These are phyloP conservation scores for Aureobasidium sp. DNA, from an alignment of 2,329 filamentous ascomycete species.

Conservation along the genomic window DNA sequence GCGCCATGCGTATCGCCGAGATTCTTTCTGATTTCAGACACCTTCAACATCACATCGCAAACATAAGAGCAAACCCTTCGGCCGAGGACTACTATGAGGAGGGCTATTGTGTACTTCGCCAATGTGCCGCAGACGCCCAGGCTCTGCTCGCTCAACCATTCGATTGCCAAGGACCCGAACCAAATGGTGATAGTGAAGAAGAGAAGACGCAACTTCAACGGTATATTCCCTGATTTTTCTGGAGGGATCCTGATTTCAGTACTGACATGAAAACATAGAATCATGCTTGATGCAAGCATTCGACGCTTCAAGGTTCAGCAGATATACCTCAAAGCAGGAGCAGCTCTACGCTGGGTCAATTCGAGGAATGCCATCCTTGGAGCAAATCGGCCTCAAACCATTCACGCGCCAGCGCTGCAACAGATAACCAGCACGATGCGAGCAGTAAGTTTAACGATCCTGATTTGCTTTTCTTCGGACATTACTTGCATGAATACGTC, in stretches of 20 bases:
- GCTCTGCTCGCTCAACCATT: slow-evolving; percentile 49
- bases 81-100: slow-evolving; percentile 52
- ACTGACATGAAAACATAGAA: slow-evolving; percentile 34
- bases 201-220: slow-evolving; percentile 51
- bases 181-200: slow-evolving; percentile 43
- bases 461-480: not conserved
- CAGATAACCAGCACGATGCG: slow-evolving; percentile 42
- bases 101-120: slow-evolving; percentile 51
- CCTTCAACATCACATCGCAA: slow-evolving; percentile 51
- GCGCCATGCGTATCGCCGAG: slow-evolving; percentile 56
- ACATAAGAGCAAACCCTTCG: slow-evolving; percentile 45
- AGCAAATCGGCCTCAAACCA: slow-evolving; percentile 42
- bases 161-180: slow-evolving; percentile 35
- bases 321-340: slow-evolving; percentile 52
- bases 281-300: slow-evolving; percentile 54
- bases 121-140: slow-evolving; percentile 50
- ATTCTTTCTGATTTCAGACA: slow-evolving; percentile 59
- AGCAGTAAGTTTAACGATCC: slow-evolving; percentile 24
- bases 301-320: slow-evolving; percentile 57
- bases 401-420: slow-evolving; percentile 44
- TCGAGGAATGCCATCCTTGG: slow-evolving; percentile 45
- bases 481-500: not conserved
- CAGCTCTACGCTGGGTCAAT: slow-evolving; percentile 53
- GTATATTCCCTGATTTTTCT: slow-evolving; percentile 32
- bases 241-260: not conserved